A percentile compares a stretch with the other conserved stretches of the same genome.
Evolutionary conservation across 805 yeast genomes (phyloP).

Genomic region (Myxozyma sirexii): DNA sequence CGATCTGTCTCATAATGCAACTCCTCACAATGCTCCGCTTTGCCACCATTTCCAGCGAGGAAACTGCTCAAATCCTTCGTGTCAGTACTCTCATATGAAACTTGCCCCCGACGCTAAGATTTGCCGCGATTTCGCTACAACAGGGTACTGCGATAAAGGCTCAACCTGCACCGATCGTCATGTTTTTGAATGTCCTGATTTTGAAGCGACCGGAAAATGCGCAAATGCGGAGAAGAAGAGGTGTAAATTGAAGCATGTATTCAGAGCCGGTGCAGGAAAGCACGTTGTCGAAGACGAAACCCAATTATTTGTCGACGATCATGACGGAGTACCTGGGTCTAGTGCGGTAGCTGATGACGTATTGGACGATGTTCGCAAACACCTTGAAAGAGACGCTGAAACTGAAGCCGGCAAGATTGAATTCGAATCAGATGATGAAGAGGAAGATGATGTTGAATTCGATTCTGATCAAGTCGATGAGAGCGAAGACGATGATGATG

Average conservation of each 20-base stretch:
- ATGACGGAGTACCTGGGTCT: constrained; percentile 29
- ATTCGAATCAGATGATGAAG: constrained; percentile 33
- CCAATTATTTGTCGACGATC: constrained; percentile 31
- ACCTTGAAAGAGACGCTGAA: constrained; percentile 28
- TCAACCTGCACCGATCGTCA: constrained; percentile 59
- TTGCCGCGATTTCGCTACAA: constrained; percentile 68
- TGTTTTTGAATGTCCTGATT: constrained; percentile 69
- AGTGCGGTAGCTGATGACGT: constrained; percentile 20
- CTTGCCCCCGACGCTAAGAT: constrained; percentile 50
- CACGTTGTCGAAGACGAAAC: constrained; percentile 27
- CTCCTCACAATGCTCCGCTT: constrained; percentile 61
- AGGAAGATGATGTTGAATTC: constrained; percentile 25
- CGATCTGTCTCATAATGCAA: constrained; percentile 57
- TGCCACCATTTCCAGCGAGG: constrained; percentile 58
- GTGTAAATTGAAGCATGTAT: constrained; percentile 59
- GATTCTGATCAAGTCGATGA: constrained; percentile 33
- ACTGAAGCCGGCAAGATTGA: constrained; percentile 12
- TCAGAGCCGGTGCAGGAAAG: constrained; percentile 39
- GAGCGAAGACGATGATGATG: constrained; percentile 14
- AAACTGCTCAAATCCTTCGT: constrained; percentile 52
- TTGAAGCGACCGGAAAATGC: constrained; percentile 62
- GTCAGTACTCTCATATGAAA: constrained; percentile 56
- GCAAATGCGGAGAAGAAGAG: constrained; percentile 47
- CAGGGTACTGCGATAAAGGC: constrained; percentile 72
- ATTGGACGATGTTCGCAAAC: constrained; percentile 25